Evolutionary conservation across 2,329 filamentous ascomycete species (phyloP).

Genomic region (Dothideomycetes sp.): DNA sequence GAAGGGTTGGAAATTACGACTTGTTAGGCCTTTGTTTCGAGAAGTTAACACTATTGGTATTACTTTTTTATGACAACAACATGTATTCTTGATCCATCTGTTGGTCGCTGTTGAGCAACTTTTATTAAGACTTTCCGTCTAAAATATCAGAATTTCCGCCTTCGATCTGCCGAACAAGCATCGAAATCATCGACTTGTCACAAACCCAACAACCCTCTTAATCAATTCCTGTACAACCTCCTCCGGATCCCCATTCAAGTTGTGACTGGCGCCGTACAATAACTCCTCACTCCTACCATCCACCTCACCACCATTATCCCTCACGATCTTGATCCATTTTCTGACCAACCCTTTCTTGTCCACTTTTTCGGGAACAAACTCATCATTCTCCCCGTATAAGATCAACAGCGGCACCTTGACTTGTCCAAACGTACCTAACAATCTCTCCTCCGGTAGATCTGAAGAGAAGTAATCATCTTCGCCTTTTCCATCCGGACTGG

Average conservation of each 20-base stretch:
- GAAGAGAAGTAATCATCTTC: constrained; percentile 87
- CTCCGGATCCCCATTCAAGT: constrained; percentile 38
- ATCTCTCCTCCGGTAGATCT: constrained; percentile 53
- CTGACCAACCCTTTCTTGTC: constrained; percentile 50
- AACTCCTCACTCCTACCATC: constrained; percentile 42
- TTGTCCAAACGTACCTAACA: constrained; percentile 56
- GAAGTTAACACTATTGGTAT: no score
- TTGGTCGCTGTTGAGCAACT: no score
- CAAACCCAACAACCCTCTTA: constrained; percentile 41
- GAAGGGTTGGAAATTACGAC: constrained; percentile 24
- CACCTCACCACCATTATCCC: constrained; percentile 36
- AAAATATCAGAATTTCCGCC: no score
- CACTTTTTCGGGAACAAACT: constrained; percentile 50
- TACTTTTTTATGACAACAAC: no score
- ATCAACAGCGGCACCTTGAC: constrained; percentile 52
- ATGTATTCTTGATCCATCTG: no score
- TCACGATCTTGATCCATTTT: constrained; percentile 45
- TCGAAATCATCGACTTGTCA: no score
- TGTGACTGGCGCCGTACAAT: constrained; percentile 43
- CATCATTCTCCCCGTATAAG: constrained; percentile 57
- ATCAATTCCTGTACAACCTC: constrained; percentile 42
- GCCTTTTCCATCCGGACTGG: constrained; percentile 48
- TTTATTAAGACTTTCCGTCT: no score
- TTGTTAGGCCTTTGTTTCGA: no score
- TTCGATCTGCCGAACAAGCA: no score